Percentiles rank a stretch among this genome's conserved stretches.
phyloP scores from a whole-genome alignment of 73 alveolate genomes.

The Paramecium sonneborni region DNA sequence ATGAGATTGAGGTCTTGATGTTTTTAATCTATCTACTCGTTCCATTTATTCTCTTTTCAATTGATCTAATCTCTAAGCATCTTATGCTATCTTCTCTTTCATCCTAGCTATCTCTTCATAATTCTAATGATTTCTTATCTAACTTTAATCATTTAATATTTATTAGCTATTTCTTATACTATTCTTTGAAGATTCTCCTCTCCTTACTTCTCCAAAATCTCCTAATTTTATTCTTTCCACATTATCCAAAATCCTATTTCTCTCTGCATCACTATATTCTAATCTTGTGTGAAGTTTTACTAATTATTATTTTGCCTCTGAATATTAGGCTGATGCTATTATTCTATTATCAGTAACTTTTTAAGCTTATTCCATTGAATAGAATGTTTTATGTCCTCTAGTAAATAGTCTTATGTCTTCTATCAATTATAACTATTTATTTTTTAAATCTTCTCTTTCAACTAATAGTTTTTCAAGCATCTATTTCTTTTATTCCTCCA shows the following conservation, averaged over 20 bases:
- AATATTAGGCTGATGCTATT: constrained; percentile 41
- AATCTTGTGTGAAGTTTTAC: constrained; percentile 15
- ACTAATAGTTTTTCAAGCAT: constrained; percentile 40
- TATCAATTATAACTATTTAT: constrained; percentile 33
- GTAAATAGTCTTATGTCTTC: constrained; percentile 45
- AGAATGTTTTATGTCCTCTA: constrained; percentile 61
- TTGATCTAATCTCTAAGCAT: constrained; percentile 29
- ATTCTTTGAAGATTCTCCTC: constrained; percentile 22
- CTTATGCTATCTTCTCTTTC: constrained; percentile 45
- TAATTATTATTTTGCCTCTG: constrained; percentile 35
- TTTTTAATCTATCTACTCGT: constrained; percentile 27
- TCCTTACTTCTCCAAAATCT: constrained; percentile 49
- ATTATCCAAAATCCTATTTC: constrained; percentile 43
- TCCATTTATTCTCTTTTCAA: constrained; percentile 52
- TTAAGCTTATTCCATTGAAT: constrained; percentile 17
- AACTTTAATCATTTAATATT: constrained; percentile 4
- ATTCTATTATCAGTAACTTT: constrained; percentile 41
- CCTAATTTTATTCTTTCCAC: constrained; percentile 56
- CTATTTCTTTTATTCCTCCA: constrained; percentile 46
- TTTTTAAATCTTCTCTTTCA: constrained; percentile 54
- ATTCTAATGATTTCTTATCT: background rate
- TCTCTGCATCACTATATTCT: constrained; percentile 57
- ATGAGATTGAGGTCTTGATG: constrained; percentile 46
- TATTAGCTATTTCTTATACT: constrained; percentile 12
- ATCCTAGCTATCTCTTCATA: constrained; percentile 27